Evolutionary conservation across 78 protist genomes (phyloP), one percentile per base, ranked within the genome.

Genomic region (Emiliania huxleyi): DNA sequence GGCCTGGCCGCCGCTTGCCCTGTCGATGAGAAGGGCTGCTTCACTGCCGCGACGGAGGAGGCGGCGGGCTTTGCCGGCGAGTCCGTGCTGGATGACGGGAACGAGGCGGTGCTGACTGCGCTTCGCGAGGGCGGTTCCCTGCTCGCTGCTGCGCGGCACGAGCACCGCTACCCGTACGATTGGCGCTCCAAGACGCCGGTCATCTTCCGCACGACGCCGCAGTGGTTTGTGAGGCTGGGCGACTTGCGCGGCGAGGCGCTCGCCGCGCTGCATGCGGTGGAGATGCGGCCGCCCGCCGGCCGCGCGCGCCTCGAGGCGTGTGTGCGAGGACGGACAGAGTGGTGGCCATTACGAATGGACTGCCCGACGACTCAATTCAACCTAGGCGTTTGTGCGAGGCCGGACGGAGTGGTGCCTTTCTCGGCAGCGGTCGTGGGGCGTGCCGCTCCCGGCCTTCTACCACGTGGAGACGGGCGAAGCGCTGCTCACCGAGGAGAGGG

Each of bases 331-430:
- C 94, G 99, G 40, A 42, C 49, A 23, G 98, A 96, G 62, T 98
- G 99, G 99, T 98, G 99, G 87, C 95, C 97, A 8, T 95, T 96
- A 2, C 91, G 99, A n/a, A n/a, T n/a, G n/a, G n/a, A n/a, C n/a
- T n/a, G n/a, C n/a, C n/a, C n/a, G n/a, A n/a, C n/a, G n/a, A n/a
- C n/a, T n/a, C n/a, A n/a, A n/a, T n/a, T n/a, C n/a, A n/a, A n/a
- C n/a, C n/a, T n/a, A n/a, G n/a, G n/a, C n/a, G n/a, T 95, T 96
- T 96, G 69, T 95, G 25, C 83, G 77, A 25, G 42, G 38, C 1
- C 94, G 99, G 40, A 42, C 49, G 23, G 98, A 96, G 62, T 98
- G 99, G 99, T 98, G 99, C 90, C 95, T 98, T 11, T 95, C 97
- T 2, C 91, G 99, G 11, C 99, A 98, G 93, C 91, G 99, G 25